phyloP scores from a whole-genome alignment of 148 eudicot species.

The Chenopodium quinoa region DNA sequence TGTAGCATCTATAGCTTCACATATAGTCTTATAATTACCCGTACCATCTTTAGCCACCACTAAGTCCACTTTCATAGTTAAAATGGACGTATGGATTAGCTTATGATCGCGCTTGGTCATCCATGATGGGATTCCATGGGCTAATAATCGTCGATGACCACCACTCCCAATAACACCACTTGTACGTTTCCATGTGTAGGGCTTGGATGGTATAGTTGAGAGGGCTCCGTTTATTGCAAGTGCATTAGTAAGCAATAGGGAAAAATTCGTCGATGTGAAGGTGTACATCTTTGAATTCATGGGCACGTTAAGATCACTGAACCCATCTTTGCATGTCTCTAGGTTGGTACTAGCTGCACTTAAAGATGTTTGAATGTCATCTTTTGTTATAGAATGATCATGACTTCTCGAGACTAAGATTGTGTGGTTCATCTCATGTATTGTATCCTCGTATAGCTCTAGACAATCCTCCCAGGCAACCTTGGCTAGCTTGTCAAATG shows the following conservation, averaged over 20 bases:
- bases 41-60: conserved; percentile 71
- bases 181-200: background rate
- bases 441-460: conserved; percentile 55
- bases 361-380: conserved; percentile 50
- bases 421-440: conserved; percentile 42
- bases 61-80: conserved; percentile 23
- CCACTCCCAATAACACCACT: background rate
- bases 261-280: conserved; percentile 26
- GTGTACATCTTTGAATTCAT: conserved; percentile 34
- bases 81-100: conserved; percentile 33
- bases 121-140: conserved; percentile 47
- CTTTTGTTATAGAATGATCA: background rate
- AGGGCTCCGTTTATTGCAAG: conserved; percentile 48
- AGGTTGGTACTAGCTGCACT: conserved; percentile 58
- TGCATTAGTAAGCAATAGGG: conserved; percentile 44
- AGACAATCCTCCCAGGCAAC: conserved; percentile 60
- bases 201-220: background rate
- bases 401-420: background rate
- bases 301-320: conserved; percentile 41
- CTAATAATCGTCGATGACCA: conserved; percentile 30
- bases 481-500: conserved; percentile 30
- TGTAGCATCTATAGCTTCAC: conserved; percentile 45
- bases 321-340: conserved; percentile 61
- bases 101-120: conserved; percentile 31
- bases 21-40: conserved; percentile 44